Conservation (phyloP, 2,329 filamentous ascomycete genomes). For the Triangularia setosa region DNA sequence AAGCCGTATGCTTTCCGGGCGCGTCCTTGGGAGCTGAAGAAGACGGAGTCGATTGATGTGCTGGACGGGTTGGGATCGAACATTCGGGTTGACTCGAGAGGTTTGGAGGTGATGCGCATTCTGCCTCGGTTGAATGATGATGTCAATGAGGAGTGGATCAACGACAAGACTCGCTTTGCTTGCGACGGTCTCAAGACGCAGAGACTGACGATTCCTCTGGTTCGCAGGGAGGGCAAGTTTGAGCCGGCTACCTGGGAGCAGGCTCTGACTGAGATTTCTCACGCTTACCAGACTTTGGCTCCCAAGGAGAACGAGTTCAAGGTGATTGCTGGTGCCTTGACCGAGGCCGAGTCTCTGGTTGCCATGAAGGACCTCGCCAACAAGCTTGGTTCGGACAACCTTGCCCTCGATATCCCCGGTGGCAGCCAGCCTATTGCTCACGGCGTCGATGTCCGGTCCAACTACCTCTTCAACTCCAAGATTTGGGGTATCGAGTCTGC, state of each 20-base stretch:
- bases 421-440: constrained; percentile 83
- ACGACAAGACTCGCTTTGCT: constrained; percentile 95
- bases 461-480: constrained; percentile 94
- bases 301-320: constrained; percentile 95
- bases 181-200: constrained; percentile 97
- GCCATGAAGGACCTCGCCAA: constrained; percentile 97
- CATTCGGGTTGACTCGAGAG: constrained; percentile 88
- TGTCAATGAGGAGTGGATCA: constrained; percentile 99
- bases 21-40: constrained; percentile 94
- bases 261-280: constrained; percentile 80
- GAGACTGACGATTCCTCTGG: constrained; percentile 84
- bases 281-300: constrained; percentile 72
- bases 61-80: constrained; percentile 90
- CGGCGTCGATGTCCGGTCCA: constrained; percentile 87
- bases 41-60: constrained; percentile 93
- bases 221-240: constrained; percentile 86
- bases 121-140: constrained; percentile 93
- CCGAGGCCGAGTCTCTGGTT: constrained; percentile 88
- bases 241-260: constrained; percentile 94
- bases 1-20: constrained; percentile 98
- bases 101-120: constrained; percentile 93
- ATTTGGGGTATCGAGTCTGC: constrained; percentile 93
- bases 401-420: constrained; percentile 84
- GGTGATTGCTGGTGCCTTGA: constrained; percentile 83
- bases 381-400: constrained; percentile 91